Evolutionary conservation across 1,284 basidiomycete species (phyloP).

Genomic region (Afroboletus lepidellus): DNA sequence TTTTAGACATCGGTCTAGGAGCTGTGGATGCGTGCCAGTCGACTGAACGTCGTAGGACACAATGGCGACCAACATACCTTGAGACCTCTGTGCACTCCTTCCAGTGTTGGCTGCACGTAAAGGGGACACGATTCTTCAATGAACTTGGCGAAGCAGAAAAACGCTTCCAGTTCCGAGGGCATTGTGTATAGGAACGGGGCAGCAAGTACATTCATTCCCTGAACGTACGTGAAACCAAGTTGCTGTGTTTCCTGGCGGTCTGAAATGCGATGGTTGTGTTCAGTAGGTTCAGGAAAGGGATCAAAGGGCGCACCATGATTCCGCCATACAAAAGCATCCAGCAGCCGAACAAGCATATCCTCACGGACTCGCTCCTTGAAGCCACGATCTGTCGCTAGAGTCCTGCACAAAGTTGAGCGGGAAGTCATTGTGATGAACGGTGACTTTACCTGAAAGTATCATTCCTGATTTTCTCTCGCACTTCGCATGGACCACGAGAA

Average conservation of each 20-base stretch:
- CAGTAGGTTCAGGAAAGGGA: background rate
- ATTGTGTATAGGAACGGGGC: constrained; percentile 96
- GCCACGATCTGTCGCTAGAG: constrained; percentile 89
- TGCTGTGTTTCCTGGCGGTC: constrained; percentile 71
- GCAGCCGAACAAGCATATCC: constrained; percentile 91
- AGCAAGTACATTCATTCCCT: constrained; percentile 98
- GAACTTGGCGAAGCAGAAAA: constrained; percentile 92
- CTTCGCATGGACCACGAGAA: constrained; percentile 79
- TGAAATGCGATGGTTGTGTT: constrained; percentile 28
- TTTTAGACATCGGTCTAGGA: constrained; percentile 88
- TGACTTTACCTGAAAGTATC: constrained; percentile 69
- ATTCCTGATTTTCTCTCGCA: constrained; percentile 86
- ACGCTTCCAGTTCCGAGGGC: constrained; percentile 95
- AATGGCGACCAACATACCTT: constrained; percentile 56
- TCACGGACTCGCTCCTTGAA: constrained; percentile 95
- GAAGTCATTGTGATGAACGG: background rate
- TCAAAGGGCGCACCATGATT: constrained; percentile 63
- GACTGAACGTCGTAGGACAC: background rate
- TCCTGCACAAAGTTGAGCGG: constrained; percentile 50
- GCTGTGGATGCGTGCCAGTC: constrained; percentile 44
- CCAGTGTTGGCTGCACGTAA: constrained; percentile 93
- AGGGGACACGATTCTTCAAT: constrained; percentile 92
- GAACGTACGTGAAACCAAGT: constrained; percentile 89
- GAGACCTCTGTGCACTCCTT: constrained; percentile 91
- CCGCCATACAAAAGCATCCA: constrained; percentile 97